Evolutionary conservation across 2,329 filamentous ascomycete species (phyloP).

Genomic region (Penicillium sp.): DNA sequence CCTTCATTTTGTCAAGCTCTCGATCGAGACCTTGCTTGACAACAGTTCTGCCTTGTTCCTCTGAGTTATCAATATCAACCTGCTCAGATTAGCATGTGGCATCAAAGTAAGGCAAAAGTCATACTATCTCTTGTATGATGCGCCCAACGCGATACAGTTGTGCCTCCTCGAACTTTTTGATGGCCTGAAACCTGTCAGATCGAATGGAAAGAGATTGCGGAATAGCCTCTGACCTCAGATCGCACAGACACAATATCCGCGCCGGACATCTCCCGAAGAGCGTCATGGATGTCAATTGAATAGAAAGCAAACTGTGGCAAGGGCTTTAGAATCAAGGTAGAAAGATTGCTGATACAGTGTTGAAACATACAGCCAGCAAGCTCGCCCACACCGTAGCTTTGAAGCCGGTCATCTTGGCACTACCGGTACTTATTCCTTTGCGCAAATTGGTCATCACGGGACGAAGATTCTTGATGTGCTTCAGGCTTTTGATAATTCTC

Average conservation of each 20-base stretch:
- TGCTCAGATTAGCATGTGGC: constrained; percentile 20
- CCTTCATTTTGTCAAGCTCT: constrained; percentile 71
- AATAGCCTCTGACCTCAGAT: constrained; percentile 46
- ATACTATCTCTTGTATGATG: constrained; percentile 60
- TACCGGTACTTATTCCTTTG: constrained; percentile 63
- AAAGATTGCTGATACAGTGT: not conserved
- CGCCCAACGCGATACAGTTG: constrained; percentile 62
- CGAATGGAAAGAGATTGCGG: not conserved
- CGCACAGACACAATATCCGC: constrained; percentile 49
- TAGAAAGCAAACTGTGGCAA: constrained; percentile 60
- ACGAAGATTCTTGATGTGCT: constrained; percentile 69
- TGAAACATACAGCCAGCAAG: constrained; percentile 48
- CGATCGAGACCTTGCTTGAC: constrained; percentile 66
- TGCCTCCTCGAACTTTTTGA: constrained; percentile 53
- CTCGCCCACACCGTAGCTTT: constrained; percentile 66
- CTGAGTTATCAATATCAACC: constrained; percentile 75
- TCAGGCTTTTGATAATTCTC: constrained; percentile 56
- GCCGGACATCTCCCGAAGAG: constrained; percentile 53
- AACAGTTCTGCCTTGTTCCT: constrained; percentile 63
- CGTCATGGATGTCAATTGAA: constrained; percentile 62
- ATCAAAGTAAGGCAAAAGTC: not conserved
- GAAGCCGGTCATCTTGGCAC: constrained; percentile 50
- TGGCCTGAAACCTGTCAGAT: constrained; percentile 40
- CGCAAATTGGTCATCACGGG: constrained; percentile 62
- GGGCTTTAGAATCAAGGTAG: constrained; percentile 3